Percentiles rank a stretch among this genome's conserved stretches.
These are phyloP conservation scores for Schizosaccharomyces pombe DNA, from an alignment of 805 yeast genomes.

Conservation along the genomic window ASM294v3 CU329670.1:1202001-1202500, in stretches of 20 bases:
- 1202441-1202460: conserved; percentile 73
- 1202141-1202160: conserved; percentile 90
- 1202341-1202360: conserved; percentile 36
- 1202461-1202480: conserved; percentile 80
- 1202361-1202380: conserved; percentile 60
- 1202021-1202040: conserved; percentile 76
- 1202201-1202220: conserved; percentile 68
- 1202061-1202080: conserved; percentile 98
- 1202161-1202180: conserved; percentile 92
- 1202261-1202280: conserved; percentile 46
- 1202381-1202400: conserved; percentile 70
- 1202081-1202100: conserved; percentile 76
- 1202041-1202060: conserved; percentile 92
- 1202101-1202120: conserved; percentile 18
- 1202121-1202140: conserved; percentile 77
- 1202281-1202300: conserved; percentile 74
- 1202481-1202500: conserved; percentile 77
- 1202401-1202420: conserved; percentile 92
- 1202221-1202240: conserved; percentile 71
- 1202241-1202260: conserved; percentile 69
- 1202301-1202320: conserved; percentile 83
- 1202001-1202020: conserved; percentile 51
- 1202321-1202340: conserved; percentile 64
- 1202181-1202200: conserved; percentile 85
- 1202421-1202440: conserved; percentile 94